A percentile compares a stretch with the other conserved stretches of the same genome.
Conservation (phyloP, 805 yeast species). For the Barnettozyma pratensis region DNA sequence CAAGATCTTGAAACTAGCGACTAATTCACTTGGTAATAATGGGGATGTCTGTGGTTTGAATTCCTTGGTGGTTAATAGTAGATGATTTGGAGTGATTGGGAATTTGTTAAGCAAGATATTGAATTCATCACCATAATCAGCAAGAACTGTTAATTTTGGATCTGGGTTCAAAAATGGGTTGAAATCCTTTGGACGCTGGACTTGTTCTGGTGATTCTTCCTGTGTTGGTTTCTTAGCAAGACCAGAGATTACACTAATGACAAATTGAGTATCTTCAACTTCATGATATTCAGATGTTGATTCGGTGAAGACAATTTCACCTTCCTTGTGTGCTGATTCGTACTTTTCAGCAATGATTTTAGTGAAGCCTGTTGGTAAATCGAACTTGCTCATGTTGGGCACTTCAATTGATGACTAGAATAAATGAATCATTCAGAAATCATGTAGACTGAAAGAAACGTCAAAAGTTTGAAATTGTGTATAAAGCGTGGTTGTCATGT, state of each 20-base stretch:
- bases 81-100: slow-evolving; percentile 77
- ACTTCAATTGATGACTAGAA: background rate
- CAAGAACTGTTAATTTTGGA: slow-evolving; percentile 60
- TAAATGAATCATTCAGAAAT: background rate
- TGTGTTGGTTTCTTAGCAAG: slow-evolving; percentile 34
- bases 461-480: no score
- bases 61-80: slow-evolving; percentile 70
- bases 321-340: slow-evolving; percentile 41
- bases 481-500: no score
- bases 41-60: slow-evolving; percentile 71
- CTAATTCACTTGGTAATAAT: slow-evolving; percentile 64
- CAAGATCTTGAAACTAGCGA: slow-evolving; percentile 52
- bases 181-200: slow-evolving; percentile 29
- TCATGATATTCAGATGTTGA: slow-evolving; percentile 31
- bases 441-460: no score
- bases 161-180: slow-evolving; percentile 84
- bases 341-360: slow-evolving; percentile 35
- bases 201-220: slow-evolving; percentile 27
- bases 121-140: slow-evolving; percentile 45
- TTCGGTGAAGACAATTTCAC: slow-evolving; percentile 47
- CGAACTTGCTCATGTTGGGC: slow-evolving; percentile 17
- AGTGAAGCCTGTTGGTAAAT: slow-evolving; percentile 35
- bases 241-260: slow-evolving; percentile 29
- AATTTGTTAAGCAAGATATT: slow-evolving; percentile 78
- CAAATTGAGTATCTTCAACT: slow-evolving; percentile 28